Evolutionary conservation across 2,329 filamentous ascomycete genomes (phyloP).

Genomic region (Ciborinia camelliae): DNA sequence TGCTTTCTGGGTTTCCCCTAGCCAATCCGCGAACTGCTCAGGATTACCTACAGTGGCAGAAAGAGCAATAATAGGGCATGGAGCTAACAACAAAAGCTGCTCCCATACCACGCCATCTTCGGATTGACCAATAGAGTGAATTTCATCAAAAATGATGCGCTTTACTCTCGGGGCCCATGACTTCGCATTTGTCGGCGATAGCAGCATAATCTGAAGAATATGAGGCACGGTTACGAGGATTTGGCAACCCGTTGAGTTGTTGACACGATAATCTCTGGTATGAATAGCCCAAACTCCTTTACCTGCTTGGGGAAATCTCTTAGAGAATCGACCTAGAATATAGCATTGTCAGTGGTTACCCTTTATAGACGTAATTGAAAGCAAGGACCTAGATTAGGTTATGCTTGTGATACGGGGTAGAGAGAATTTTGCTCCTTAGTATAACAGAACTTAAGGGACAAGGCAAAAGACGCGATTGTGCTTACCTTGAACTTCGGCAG

Average conservation of each 20-base stretch:
- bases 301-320: constrained; percentile 53
- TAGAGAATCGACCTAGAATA: constrained; percentile 56
- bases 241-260: constrained; percentile 69
- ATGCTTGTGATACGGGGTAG: not conserved
- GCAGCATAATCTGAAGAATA: constrained; percentile 74
- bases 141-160: constrained; percentile 78
- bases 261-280: constrained; percentile 71
- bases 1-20: constrained; percentile 58
- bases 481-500: constrained; percentile 67
- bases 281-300: constrained; percentile 77
- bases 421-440: not conserved
- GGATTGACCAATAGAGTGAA: constrained; percentile 74
- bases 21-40: constrained; percentile 65
- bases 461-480: not conserved
- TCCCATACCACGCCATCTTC: constrained; percentile 78
- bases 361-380: not conserved
- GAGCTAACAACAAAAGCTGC: constrained; percentile 68
- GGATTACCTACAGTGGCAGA: constrained; percentile 80
- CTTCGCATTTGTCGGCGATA: constrained; percentile 61
- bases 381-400: not conserved
- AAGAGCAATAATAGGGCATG: constrained; percentile 74
- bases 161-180: constrained; percentile 66
- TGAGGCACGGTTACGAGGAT: constrained; percentile 75
- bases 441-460: not conserved
- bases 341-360: constrained; percentile 18